A percentile compares a stretch with the other conserved stretches of the same genome.
These are phyloP conservation scores for Chalciporus chontae DNA, from an alignment of 768 basidiomycete species.

Conservation along the genomic window DNA sequence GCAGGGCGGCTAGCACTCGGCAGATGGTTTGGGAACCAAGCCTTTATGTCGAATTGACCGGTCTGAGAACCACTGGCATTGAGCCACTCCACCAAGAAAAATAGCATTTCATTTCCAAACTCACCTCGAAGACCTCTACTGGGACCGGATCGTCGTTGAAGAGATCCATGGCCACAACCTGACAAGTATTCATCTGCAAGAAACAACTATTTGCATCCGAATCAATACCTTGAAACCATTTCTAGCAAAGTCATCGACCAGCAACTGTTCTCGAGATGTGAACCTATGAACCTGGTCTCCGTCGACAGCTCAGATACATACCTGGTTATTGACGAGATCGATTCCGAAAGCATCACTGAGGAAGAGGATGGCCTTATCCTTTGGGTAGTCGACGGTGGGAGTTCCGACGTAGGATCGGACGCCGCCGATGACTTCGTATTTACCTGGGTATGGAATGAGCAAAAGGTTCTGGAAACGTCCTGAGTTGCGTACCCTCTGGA, in stretches of 20 bases:
- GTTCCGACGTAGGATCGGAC: slow-evolving; percentile 40
- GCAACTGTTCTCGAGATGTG: no score
- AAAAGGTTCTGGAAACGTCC: not conserved
- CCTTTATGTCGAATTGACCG: slow-evolving; percentile 36
- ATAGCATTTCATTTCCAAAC: not conserved
- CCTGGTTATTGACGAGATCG: no score
- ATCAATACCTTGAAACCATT: not conserved
- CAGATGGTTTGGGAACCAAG: slow-evolving; percentile 45
- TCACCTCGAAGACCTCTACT: slow-evolving; percentile 14
- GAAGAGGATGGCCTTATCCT: slow-evolving; percentile 36
- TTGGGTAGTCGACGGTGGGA: slow-evolving; percentile 32
- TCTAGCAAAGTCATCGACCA: not conserved
- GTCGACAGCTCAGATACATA: no score
- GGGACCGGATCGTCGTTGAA: slow-evolving; percentile 35
- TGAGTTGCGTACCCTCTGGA: not conserved
- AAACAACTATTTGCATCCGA: not conserved
- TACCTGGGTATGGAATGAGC: slow-evolving; percentile 22
- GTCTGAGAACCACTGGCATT: slow-evolving; percentile 2
- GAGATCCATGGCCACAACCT: slow-evolving; percentile 35
- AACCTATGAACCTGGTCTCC: no score
- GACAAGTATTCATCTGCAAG: not conserved
- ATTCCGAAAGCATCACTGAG: slow-evolving; percentile 28
- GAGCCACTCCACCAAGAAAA: not conserved
- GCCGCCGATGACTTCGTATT: slow-evolving; percentile 35
- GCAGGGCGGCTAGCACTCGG: slow-evolving; percentile 38